phyloP scores from a whole-genome alignment of 768 basidiomycete species.

The Phaffia tasmanica region DNA sequence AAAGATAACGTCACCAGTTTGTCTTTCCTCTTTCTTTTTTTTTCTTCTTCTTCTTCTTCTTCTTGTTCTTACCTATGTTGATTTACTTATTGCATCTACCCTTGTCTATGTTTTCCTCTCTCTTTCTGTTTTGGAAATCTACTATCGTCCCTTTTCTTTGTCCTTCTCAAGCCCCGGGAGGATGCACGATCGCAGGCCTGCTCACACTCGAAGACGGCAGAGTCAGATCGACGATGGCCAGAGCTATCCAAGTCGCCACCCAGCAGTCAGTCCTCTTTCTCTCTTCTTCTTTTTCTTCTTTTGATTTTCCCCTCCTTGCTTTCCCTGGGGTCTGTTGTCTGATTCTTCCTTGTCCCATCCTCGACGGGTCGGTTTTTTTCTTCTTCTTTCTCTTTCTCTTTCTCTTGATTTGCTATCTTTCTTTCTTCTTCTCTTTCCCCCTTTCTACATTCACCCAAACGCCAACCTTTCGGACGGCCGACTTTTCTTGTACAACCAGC shows the following conservation, averaged over 20 bases:
- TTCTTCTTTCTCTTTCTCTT: background rate
- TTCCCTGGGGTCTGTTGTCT: too few species aligned
- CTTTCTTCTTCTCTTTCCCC: too few species aligned
- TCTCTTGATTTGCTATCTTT: too few species aligned
- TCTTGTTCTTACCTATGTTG: background rate
- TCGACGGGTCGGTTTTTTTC: background rate
- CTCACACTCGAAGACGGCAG: conserved; percentile 86
- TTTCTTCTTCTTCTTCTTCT: background rate
- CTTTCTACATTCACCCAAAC: background rate
- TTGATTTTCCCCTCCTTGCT: too few species aligned
- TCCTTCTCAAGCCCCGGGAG: conserved; percentile 66
- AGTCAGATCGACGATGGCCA: conserved; percentile 85
- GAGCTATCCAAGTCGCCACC: conserved; percentile 87
- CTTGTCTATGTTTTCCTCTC: background rate
- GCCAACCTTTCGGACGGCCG: too few species aligned
- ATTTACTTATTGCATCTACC: background rate
- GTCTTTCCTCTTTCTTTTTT: conserved; percentile 33
- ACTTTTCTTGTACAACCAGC: too few species aligned
- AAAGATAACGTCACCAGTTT: conserved; percentile 95
- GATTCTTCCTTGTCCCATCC: too few species aligned
- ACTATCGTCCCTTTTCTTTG: conserved; percentile 6
- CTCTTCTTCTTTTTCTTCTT: background rate
- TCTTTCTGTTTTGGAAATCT: too few species aligned
- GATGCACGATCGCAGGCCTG: conserved; percentile 96
- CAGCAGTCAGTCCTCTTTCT: conserved; percentile 43